These are phyloP conservation scores for Tylopilus vinaceipallidus DNA, from an alignment of 768 basidiomycete species.

Conservation along the genomic window DNA sequence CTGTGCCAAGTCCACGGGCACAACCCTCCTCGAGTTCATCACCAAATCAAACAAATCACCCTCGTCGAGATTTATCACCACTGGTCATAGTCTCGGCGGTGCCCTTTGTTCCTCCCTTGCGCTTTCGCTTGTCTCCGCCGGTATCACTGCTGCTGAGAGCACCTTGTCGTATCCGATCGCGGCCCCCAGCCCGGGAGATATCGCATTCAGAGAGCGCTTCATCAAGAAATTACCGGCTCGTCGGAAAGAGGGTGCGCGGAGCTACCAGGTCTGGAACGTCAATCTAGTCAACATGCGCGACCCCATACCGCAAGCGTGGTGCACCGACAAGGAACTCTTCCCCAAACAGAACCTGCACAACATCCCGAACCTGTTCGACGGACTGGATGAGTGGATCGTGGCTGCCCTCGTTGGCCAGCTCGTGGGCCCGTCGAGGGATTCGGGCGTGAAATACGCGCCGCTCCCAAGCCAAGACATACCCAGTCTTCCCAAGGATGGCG, in stretches of 20 bases:
- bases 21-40: slow-evolving; percentile 5
- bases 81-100: slow-evolving; percentile 14
- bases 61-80: slow-evolving; percentile 3
- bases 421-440: not conserved
- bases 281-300: slow-evolving; percentile 12
- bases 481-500: not conserved
- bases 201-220: not conserved
- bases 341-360: slow-evolving; percentile 4
- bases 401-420: not conserved
- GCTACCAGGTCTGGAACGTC: slow-evolving; percentile 12
- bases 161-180: slow-evolving; percentile 7
- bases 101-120: slow-evolving; percentile 13
- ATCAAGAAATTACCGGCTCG: not conserved
- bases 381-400: not conserved
- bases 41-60: not conserved
- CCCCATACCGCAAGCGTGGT: slow-evolving; percentile 17
- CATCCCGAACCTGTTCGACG: not conserved
- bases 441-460: not conserved
- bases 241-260: not conserved
- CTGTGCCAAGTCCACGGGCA: not conserved
- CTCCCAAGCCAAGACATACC: not conserved
- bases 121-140: not conserved
- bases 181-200: slow-evolving; percentile 12
- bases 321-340: not conserved
- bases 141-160: not conserved